Conservation (phyloP, 2,329 filamentous ascomycete genomes). For the Ascochyta lentis region DNA sequence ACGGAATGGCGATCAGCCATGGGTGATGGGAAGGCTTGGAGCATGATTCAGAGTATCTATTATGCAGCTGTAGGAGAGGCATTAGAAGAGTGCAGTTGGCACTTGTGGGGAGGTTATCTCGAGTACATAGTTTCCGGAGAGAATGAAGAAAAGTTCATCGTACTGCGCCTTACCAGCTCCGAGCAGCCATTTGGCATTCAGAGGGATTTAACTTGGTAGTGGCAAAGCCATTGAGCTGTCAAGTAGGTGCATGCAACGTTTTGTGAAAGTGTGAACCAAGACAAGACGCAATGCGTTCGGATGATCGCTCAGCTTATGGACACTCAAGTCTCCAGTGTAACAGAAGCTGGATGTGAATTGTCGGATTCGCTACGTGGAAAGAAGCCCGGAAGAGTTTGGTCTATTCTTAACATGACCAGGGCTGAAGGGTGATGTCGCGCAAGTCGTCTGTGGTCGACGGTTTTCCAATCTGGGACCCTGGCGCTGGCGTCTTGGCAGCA, state of each 20-base stretch:
- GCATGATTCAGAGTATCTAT: conserved; percentile 30
- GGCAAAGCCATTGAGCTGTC: too few relatives aligned
- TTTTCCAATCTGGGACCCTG: conserved; percentile 32
- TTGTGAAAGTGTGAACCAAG: not conserved
- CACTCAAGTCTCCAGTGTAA: too few relatives aligned
- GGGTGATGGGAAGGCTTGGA: conserved; percentile 23
- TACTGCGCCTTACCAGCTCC: too few relatives aligned
- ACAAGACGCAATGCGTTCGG: not conserved
- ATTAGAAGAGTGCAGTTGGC: conserved; percentile 16
- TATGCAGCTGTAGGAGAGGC: conserved; percentile 28
- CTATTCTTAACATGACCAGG: not conserved
- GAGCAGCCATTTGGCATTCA: too few relatives aligned
- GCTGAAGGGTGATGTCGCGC: conserved; percentile 25
- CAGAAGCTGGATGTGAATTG: not conserved
- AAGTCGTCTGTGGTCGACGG: conserved; percentile 32
- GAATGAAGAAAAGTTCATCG: conserved; percentile 38
- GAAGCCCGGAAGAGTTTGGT: not conserved
- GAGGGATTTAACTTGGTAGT: too few relatives aligned
- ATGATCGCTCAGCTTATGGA: too few relatives aligned
- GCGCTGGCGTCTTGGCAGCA: conserved; percentile 34
- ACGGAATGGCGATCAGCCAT: conserved; percentile 20
- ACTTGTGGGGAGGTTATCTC: conserved; percentile 40
- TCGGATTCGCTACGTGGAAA: not conserved
- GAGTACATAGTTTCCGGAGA: conserved; percentile 41
- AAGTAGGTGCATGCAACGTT: not conserved